Conservation (phyloP, 2,329 filamentous ascomycete genomes). For the Penicillium corylophilum region DNA sequence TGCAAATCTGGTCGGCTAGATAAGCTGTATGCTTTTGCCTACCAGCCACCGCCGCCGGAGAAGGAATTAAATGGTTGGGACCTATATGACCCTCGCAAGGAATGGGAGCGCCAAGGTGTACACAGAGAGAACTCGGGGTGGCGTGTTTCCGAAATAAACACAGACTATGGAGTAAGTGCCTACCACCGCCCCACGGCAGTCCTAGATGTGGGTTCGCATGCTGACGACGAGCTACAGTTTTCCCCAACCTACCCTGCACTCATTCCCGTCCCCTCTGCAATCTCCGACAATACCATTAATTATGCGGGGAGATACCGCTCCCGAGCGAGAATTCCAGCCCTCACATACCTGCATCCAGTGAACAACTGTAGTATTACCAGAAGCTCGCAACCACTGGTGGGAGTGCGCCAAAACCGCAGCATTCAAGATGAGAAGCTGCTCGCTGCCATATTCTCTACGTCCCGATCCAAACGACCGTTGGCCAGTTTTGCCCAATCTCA, state of each 20-base stretch:
- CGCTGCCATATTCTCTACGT: slow-evolving; percentile 84
- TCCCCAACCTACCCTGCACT: slow-evolving; percentile 89
- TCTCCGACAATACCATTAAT: slow-evolving; percentile 96
- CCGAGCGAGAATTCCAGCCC: slow-evolving; percentile 77
- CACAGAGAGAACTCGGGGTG: slow-evolving; percentile 78
- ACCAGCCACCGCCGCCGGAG: slow-evolving; percentile 72
- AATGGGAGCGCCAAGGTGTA: slow-evolving; percentile 86
- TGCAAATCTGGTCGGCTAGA: slow-evolving; percentile 81
- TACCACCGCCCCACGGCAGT: neutral
- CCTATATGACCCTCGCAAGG: slow-evolving; percentile 78
- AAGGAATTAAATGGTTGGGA: slow-evolving; percentile 75
- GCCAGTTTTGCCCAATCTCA: slow-evolving; percentile 39
- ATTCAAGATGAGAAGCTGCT: slow-evolving; percentile 95
- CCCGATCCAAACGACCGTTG: slow-evolving; percentile 47
- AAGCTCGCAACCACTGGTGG: slow-evolving; percentile 87
- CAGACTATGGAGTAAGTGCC: slow-evolving; percentile 66
- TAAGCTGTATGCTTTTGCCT: slow-evolving; percentile 87
- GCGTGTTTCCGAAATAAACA: slow-evolving; percentile 87
- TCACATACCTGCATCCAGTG: slow-evolving; percentile 92
- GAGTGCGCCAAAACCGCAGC: slow-evolving; percentile 81
- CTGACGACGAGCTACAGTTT: slow-evolving; percentile 52
- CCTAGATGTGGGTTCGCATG: slow-evolving; percentile 9
- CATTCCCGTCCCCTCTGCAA: slow-evolving; percentile 78
- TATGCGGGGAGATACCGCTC: slow-evolving; percentile 90
- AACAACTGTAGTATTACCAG: slow-evolving; percentile 97